Evolutionary conservation across 164 flowering plant genomes (phyloP), one percentile per base, ranked within the genome.

Genomic region (Tetrastigma voinierianum): DNA sequence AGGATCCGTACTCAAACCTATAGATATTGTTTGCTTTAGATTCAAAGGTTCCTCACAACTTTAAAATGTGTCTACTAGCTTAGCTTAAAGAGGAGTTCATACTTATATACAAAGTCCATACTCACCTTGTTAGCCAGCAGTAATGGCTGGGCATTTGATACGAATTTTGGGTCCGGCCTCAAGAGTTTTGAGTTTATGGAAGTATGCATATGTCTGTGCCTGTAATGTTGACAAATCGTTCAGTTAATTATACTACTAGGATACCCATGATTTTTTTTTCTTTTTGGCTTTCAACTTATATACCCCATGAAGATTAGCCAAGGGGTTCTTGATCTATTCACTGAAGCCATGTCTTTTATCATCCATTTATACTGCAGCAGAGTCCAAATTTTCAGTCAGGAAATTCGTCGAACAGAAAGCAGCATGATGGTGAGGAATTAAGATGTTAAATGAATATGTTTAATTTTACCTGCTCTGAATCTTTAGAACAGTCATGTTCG

Each of bases 261-360:
- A 4, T 32, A 32, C 40, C 40, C 40, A 32, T 32, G 40, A 32
- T 32, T 0, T 32, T 32, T 32, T 32, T 32, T 32, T 32, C 0
- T 32, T 32, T 32, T 32, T 32, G 3, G 40, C 40, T 32, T 32
- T 32, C 40, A 16, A 68, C 74, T 75, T 80, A n/a, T n/a, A n/a
- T n/a, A 94, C 98, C 98, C 98, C 0, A 74, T 71, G 67, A 94
- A 90, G 55, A 94, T 74, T 19, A 91, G 57, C 97, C 97, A 94
- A 9, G 98, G 97, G 8, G 96, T 94, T 80, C 64, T 80, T 7
- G 88, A 70, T 67, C 97, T 80, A 71, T 94, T 76, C 3, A 91
- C 86, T 0, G 91, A 80, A 62, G 82, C 83, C 89, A 88, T 81
- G 82, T 94, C 93, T 4, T 77, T 77, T 44, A 76, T 73, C 70